These are phyloP conservation scores for Pleurotus ostreatus DNA, from an alignment of 768 basidiomycete genomes.

Conservation along the genomic window DNA sequence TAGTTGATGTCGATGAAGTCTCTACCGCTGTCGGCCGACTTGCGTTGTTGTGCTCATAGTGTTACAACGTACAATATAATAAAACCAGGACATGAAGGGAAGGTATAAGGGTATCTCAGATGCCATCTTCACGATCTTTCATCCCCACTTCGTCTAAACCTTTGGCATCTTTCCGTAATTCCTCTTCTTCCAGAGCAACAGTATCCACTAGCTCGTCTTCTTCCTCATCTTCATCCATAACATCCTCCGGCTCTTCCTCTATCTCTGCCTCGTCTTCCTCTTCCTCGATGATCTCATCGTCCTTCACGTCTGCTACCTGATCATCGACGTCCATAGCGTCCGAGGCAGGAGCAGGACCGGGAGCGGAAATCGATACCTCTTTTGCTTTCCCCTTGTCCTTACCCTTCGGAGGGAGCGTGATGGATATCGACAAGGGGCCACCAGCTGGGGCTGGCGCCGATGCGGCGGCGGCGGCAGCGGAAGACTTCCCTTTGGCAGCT, in stretches of 20 bases:
- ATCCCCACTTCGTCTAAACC: constrained; percentile 27
- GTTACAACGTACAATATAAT: no score
- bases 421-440: constrained; percentile 9
- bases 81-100: no score
- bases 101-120: background rate
- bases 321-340: constrained; percentile 30
- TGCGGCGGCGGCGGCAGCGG: constrained; percentile 15
- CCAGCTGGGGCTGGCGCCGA: background rate
- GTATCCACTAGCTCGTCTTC: constrained; percentile 36
- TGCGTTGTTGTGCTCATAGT: no score
- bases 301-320: constrained; percentile 16
- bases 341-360: constrained; percentile 19
- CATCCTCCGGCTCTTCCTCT: constrained; percentile 33
- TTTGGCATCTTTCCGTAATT: constrained; percentile 31
- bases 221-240: constrained; percentile 35
- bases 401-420: constrained; percentile 18
- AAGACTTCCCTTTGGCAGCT: constrained; percentile 22
- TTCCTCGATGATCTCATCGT: constrained; percentile 21
- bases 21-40: no score
- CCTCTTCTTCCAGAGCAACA: constrained; percentile 42
- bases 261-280: constrained; percentile 28
- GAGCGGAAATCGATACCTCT: background rate
- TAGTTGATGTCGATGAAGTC: no score
- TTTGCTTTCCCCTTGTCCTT: constrained; percentile 36
- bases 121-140: background rate